A percentile compares a stretch with the other conserved stretches of the same genome.
Evolutionary conservation across 2,329 filamentous ascomycete genomes (phyloP).

Genomic region (Aspergillus sojae): DNA sequence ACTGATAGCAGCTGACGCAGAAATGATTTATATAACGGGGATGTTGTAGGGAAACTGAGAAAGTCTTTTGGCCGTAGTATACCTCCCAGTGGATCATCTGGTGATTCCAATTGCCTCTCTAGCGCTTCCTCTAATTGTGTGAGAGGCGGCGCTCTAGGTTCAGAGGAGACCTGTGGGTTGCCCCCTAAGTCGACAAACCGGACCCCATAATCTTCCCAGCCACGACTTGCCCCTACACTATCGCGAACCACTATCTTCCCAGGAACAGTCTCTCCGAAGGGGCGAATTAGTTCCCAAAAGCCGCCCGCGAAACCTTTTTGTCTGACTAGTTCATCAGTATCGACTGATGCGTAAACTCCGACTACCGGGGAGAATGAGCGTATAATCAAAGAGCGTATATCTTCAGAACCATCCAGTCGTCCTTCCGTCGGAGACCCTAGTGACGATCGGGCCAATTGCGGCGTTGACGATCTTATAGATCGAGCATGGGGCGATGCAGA

Average conservation of each 20-base stretch:
- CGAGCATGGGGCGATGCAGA: slow-evolving; percentile 68
- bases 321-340: slow-evolving; percentile 77
- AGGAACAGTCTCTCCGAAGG: slow-evolving; percentile 84
- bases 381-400: slow-evolving; percentile 68
- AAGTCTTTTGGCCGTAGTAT: slow-evolving; percentile 34
- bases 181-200: slow-evolving; percentile 73
- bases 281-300: slow-evolving; percentile 80
- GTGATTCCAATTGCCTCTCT: slow-evolving; percentile 74
- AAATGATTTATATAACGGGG: slow-evolving; percentile 84
- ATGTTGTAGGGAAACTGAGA: slow-evolving; percentile 51
- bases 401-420: slow-evolving; percentile 56
- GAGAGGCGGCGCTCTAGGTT: slow-evolving; percentile 38
- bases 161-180: slow-evolving; percentile 39
- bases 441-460: slow-evolving; percentile 50
- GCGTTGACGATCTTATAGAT: slow-evolving; percentile 59
- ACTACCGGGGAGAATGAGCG: slow-evolving; percentile 88
- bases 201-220: slow-evolving; percentile 87
- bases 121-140: slow-evolving; percentile 78
- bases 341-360: slow-evolving; percentile 80
- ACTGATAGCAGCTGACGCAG: slow-evolving; percentile 80
- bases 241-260: slow-evolving; percentile 91
- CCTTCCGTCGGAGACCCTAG: slow-evolving; percentile 54
- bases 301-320: slow-evolving; percentile 85
- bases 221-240: slow-evolving; percentile 79
- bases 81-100: slow-evolving; percentile 58